These are phyloP conservation scores for Saccharomycopsis guyanensis DNA, from an alignment of 805 yeast genomes.

Conservation along the genomic window DNA sequence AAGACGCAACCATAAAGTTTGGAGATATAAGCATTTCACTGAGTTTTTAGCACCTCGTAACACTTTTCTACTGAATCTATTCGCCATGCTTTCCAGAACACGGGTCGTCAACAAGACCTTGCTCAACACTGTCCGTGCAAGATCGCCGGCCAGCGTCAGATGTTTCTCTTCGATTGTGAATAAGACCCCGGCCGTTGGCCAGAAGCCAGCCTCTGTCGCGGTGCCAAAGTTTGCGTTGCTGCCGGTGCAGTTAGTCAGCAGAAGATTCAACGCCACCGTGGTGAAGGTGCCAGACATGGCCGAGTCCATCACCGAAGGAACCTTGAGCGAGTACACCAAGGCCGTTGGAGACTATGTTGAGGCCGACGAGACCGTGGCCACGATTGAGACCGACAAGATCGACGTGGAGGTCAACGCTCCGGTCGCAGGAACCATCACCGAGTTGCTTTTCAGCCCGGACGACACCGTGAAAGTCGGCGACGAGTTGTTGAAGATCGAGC, in stretches of 20 bases:
- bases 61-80: too few relatives aligned
- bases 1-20: too few relatives aligned
- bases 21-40: too few relatives aligned
- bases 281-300: conserved; percentile 99
- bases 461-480: conserved; percentile 96
- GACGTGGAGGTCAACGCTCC: conserved; percentile 97
- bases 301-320: conserved; percentile 96
- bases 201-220: conserved; percentile 2
- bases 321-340: conserved; percentile 62
- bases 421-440: conserved; percentile 79
- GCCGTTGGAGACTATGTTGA: conserved; percentile 83
- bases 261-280: conserved; percentile 34
- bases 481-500: conserved; percentile 79
- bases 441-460: conserved; percentile 73
- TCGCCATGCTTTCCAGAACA: too few relatives aligned
- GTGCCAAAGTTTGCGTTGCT: conserved; percentile 5
- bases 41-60: too few relatives aligned
- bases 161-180: conserved; percentile 13
- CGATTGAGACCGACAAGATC: conserved; percentile 97
- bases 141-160: conserved; percentile 8
- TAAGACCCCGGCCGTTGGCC: neutral
- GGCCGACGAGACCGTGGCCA: conserved; percentile 86
- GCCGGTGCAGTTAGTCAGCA: conserved; percentile 17
- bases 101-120: too few relatives aligned
- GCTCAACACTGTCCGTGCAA: too few relatives aligned